Evolutionary conservation across 2,329 filamentous ascomycete species (phyloP).

Genomic region (Sporothrix phasma): DNA sequence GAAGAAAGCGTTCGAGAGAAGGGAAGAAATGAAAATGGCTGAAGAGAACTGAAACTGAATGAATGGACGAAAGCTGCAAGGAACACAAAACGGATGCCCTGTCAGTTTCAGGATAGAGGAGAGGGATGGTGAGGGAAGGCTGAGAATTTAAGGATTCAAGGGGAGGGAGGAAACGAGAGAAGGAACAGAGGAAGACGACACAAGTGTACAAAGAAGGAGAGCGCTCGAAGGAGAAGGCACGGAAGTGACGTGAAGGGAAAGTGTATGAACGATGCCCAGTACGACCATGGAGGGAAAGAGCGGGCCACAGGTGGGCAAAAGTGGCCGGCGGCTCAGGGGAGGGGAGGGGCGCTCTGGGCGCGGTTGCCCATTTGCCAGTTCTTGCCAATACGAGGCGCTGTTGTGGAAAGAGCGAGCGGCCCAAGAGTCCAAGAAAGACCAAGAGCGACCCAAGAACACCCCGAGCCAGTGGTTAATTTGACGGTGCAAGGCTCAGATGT

Average conservation of each 20-base stretch:
- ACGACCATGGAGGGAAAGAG: background rate
- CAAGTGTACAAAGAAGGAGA: background rate
- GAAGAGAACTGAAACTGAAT: background rate
- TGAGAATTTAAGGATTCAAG: background rate
- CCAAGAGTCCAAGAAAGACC: background rate
- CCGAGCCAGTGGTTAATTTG: background rate
- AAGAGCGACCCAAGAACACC: background rate
- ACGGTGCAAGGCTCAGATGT: background rate
- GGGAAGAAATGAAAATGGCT: background rate
- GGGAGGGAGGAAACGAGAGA: background rate
- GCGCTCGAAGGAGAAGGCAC: background rate
- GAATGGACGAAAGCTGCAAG: slow-evolving; percentile 1
- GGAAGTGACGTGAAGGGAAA: slow-evolving; percentile 5
- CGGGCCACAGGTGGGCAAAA: background rate
- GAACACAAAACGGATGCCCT: background rate
- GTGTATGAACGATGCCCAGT: background rate
- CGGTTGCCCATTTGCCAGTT: slow-evolving; percentile 4
- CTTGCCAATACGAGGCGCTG: slow-evolving; percentile 4
- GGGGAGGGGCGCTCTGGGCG: background rate
- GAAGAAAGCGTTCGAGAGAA: background rate
- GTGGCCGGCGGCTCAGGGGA: background rate
- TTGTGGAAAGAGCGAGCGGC: background rate
- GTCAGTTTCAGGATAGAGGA: slow-evolving; percentile 1
- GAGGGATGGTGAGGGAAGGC: background rate
- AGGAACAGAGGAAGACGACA: slow-evolving; percentile 5